A percentile compares a stretch with the other conserved stretches of the same genome.
Conservation (phyloP, 768 basidiomycete genomes). For the Suillus tomentosus region DNA sequence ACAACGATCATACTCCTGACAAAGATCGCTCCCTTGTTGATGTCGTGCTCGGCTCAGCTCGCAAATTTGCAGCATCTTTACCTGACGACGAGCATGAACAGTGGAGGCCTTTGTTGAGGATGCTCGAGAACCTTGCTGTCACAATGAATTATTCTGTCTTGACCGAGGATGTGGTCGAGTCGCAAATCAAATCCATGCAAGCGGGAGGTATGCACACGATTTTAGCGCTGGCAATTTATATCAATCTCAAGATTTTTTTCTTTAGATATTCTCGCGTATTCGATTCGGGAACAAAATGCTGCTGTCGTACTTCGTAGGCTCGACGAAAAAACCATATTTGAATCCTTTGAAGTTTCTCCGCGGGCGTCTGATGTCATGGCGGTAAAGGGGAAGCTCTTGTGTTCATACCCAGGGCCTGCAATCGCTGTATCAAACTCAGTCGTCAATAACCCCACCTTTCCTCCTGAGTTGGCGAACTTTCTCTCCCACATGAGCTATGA, state of each 20-base stretch:
- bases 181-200: slow-evolving; percentile 23
- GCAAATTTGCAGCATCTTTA: slow-evolving; percentile 19
- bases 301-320: slow-evolving; percentile 17
- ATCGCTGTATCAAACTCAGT: slow-evolving; percentile 15
- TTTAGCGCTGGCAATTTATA: too few relatives aligned
- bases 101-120: slow-evolving; percentile 30
- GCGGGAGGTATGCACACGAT: slow-evolving; percentile 23
- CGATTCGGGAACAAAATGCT: slow-evolving; percentile 29
- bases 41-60: slow-evolving; percentile 21
- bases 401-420: slow-evolving; percentile 25
- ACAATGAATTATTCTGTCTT: slow-evolving; percentile 11
- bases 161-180: slow-evolving; percentile 3
- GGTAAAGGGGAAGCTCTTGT: slow-evolving; percentile 25
- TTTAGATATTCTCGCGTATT: slow-evolving; percentile 22
- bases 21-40: slow-evolving; percentile 28
- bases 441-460: slow-evolving; percentile 19
- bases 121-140: slow-evolving; percentile 18
- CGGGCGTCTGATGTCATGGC: slow-evolving; percentile 15
- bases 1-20: slow-evolving; percentile 25
- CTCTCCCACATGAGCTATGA: slow-evolving; percentile 20
- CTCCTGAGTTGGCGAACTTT: slow-evolving; percentile 20
- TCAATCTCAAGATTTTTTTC: background rate
- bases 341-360: slow-evolving; percentile 29
- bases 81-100: slow-evolving; percentile 11
- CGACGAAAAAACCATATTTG: slow-evolving; percentile 17